These are phyloP conservation scores for Talaromyces sp. DNA, from an alignment of 2,329 filamentous ascomycete species.

Conservation along the genomic window DNA sequence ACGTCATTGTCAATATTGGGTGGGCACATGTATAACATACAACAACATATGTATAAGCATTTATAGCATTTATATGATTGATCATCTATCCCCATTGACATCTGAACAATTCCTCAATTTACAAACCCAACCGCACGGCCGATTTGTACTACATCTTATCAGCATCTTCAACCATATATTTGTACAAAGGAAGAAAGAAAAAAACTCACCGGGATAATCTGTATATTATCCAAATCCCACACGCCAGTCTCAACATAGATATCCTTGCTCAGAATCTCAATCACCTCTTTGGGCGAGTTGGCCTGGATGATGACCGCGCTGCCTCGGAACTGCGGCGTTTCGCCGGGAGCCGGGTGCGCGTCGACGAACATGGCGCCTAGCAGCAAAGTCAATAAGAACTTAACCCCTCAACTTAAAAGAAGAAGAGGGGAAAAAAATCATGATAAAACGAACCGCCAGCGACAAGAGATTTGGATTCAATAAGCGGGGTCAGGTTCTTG, in stretches of 20 bases:
- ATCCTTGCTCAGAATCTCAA: conserved; percentile 63
- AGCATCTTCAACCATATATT: background rate
- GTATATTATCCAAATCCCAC: conserved; percentile 70
- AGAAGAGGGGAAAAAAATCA: background rate
- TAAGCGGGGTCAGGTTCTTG: conserved; percentile 46
- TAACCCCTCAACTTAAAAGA: background rate
- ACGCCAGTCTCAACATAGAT: conserved; percentile 67
- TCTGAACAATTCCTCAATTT: background rate
- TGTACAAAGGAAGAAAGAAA: background rate
- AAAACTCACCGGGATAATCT: conserved; percentile 34
- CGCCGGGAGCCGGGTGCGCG: conserved; percentile 58
- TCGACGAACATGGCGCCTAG: conserved; percentile 60
- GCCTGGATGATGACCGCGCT: conserved; percentile 66
- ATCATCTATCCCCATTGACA: background rate
- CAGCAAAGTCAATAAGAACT: background rate
- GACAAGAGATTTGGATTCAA: conserved; percentile 55
- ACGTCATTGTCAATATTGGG: conserved; percentile 53
- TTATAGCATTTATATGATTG: background rate
- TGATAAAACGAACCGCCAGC: conserved; percentile 54
- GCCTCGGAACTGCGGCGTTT: conserved; percentile 63
- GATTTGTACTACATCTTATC: background rate
- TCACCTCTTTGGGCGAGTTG: conserved; percentile 63
- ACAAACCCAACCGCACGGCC: background rate
- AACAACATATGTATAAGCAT: background rate
- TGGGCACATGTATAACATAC: conserved; percentile 52